Conservation (phyloP, 164 flowering plant species). For the Euptelea pleiosperma region DNA sequence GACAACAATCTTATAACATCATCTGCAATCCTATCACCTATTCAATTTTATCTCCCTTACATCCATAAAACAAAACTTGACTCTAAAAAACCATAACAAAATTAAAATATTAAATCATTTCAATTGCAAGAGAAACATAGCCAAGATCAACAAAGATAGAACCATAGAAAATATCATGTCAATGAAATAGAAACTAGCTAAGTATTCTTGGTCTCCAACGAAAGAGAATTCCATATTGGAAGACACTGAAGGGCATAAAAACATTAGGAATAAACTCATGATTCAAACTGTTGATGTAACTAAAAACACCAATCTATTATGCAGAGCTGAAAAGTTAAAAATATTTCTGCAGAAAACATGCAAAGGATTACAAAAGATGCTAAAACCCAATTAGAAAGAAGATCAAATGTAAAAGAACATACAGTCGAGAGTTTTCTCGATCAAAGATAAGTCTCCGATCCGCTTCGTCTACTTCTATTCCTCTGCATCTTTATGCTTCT, state of each 20-base stretch:
- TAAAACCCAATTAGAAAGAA: background rate
- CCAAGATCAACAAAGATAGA: background rate
- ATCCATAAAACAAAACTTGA: too few relatives aligned
- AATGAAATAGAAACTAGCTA: background rate
- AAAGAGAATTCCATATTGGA: background rate
- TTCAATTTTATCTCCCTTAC: too few relatives aligned
- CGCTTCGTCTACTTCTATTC: constrained; percentile 17
- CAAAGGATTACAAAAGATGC: constrained; percentile 14
- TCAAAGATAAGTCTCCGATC: background rate
- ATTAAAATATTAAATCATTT: too few relatives aligned
- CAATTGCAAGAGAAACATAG: too few relatives aligned
- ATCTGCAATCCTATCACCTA: too few relatives aligned
- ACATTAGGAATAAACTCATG: background rate
- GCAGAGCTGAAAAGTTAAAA: constrained; percentile 10
- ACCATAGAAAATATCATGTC: background rate
- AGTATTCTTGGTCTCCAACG: background rate
- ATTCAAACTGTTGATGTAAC: background rate
- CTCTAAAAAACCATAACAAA: too few relatives aligned
- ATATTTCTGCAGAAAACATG: constrained; percentile 11
- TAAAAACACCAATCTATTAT: constrained; percentile 1
- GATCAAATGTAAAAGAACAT: background rate
- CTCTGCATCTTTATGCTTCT: constrained; percentile 34
- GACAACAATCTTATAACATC: too few relatives aligned
- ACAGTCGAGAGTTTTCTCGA: background rate
- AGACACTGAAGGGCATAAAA: too few relatives aligned